Base-by-base conservation (phyloP, 1,139 yeast genomes). In the Kurtzmaniella quercitrusa region DNA sequence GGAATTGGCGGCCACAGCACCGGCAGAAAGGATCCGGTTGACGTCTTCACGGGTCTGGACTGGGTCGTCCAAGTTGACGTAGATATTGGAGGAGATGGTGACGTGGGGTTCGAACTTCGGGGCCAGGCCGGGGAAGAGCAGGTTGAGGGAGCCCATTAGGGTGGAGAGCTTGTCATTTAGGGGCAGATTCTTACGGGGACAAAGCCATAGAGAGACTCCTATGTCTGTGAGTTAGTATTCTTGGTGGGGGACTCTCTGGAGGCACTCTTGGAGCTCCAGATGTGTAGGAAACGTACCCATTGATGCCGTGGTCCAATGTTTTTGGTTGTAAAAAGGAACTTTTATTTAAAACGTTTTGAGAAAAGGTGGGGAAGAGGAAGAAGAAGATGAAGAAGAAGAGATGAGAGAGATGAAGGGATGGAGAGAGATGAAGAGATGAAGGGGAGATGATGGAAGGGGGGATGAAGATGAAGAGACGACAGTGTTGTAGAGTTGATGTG, bases 181-280 rank as follows among this genome's bases (percentile, higher is more conserved):
- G 38, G 74, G 73, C 2, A 82, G 65, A 43, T 75, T 77, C 21
- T 70, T 70, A 46, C 70, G 77, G 3, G 95, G 95, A 61, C 85
- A 80, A 41, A 85, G 77, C 95, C 95, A 87, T 46, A 87, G 69
- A 46, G 94, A 80, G 44, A 81, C 76, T 36, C 77, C 78, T 66
- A 68, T 51, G 37, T 55, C 59, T 51, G 43, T 47, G n/a, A 12
- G 52, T 56, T 56, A 55, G 59, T 50, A 46, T 15, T 18, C 34
- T 27, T 6, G 14, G 31, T n/a, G n/a, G n/a, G n/a, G n/a, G n/a
- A n/a, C n/a, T n/a, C n/a, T n/a, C n/a, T n/a, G n/a, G n/a, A n/a
- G n/a, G n/a, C n/a, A n/a, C n/a, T n/a, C n/a, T n/a, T n/a, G n/a
- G n/a, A n/a, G n/a, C n/a, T n/a, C n/a, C n/a, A n/a, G n/a, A n/a